Evolutionary conservation across 176 grass and related monocot species (phyloP).

Genomic region (Alloteropsis semialata): DNA sequence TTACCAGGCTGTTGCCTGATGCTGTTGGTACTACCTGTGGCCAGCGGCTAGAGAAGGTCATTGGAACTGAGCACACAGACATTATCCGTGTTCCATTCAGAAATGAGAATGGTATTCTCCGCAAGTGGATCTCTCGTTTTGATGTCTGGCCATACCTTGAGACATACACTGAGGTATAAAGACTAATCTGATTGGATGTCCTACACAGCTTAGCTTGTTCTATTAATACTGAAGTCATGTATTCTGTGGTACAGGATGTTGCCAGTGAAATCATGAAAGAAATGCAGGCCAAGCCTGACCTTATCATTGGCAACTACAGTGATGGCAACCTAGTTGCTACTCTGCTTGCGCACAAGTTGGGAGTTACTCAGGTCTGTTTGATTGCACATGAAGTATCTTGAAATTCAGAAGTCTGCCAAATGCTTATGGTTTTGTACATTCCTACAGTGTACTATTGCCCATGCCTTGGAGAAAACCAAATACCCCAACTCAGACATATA

Average conservation of each 20-base stretch:
- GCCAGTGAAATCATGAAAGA: constrained; percentile 74
- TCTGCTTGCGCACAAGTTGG: constrained; percentile 85
- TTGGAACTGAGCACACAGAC: constrained; percentile 82
- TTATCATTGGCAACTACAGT: constrained; percentile 98
- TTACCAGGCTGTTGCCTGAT: constrained; percentile 95
- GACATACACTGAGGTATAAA: constrained; percentile 79
- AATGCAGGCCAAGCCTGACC: constrained; percentile 89
- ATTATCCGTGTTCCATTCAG: constrained; percentile 94
- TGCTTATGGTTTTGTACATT: constrained; percentile 8
- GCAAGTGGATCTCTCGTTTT: constrained; percentile 97
- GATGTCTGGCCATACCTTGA: constrained; percentile 99
- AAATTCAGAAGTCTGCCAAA: not conserved
- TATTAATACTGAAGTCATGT: constrained; percentile 19
- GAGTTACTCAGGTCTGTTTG: constrained; percentile 77
- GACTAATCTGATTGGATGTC: not conserved
- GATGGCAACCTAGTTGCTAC: constrained; percentile 93
- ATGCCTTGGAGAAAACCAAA: constrained; percentile 98
- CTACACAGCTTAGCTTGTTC: not conserved
- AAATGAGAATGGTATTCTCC: constrained; percentile 73
- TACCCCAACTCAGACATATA: constrained; percentile 97
- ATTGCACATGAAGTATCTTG: not conserved
- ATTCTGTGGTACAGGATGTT: constrained; percentile 65
- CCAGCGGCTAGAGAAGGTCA: constrained; percentile 81
- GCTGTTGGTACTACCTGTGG: constrained; percentile 92
- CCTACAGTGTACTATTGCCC: constrained; percentile 88